phyloP scores from a whole-genome alignment of 257 asterid species.

The Ophiorrhiza pumila region DNA sequence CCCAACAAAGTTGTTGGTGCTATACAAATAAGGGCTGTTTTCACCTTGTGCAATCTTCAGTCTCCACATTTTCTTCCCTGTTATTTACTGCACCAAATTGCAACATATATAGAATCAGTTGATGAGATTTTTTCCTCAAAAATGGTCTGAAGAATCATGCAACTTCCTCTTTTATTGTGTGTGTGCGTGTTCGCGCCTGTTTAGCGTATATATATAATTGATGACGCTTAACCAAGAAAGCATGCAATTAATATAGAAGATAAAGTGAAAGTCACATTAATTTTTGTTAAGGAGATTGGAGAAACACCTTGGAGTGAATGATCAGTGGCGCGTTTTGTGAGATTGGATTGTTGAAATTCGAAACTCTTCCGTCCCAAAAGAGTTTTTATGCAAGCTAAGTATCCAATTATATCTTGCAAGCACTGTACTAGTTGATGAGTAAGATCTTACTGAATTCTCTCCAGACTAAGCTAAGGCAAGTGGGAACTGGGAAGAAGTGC shows the following conservation, averaged over 20 bases:
- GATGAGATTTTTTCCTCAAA: background rate
- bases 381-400: too few relatives aligned
- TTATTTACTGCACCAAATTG: background rate
- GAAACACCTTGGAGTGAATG: background rate
- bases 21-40: slow-evolving; percentile 46
- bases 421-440: too few relatives aligned
- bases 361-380: too few relatives aligned
- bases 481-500: too few relatives aligned
- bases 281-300: background rate
- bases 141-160: background rate
- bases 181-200: too few relatives aligned
- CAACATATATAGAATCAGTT: background rate
- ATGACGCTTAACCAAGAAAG: background rate
- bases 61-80: slow-evolving; percentile 46
- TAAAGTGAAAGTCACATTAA: background rate
- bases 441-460: too few relatives aligned
- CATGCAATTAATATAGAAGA: background rate
- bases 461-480: too few relatives aligned
- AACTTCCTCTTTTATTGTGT: background rate
- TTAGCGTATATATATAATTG: too few relatives aligned
- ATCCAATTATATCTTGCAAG: too few relatives aligned
- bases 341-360: too few relatives aligned
- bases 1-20: slow-evolving; percentile 61
- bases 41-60: slow-evolving; percentile 50
- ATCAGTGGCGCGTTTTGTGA: too few relatives aligned